Evolutionary conservation across 2,329 filamentous ascomycete species (phyloP).

Genomic region (Colletotrichum australisinense): DNA sequence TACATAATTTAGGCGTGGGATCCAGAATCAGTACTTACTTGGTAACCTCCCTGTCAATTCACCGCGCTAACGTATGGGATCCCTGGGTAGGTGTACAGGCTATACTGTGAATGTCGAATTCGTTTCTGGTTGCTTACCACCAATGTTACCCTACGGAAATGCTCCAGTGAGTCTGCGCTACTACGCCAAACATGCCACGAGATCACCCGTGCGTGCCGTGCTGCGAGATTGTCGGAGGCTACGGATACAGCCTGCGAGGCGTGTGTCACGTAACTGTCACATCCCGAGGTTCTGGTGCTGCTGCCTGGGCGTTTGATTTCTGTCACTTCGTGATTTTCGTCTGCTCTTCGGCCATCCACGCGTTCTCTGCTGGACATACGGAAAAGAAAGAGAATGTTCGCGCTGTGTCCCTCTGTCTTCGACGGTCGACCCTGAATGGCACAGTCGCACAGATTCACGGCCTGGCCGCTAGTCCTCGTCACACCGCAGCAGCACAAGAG

Average conservation of each 20-base stretch:
- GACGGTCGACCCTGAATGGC: background rate
- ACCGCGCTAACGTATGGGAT: too few species aligned
- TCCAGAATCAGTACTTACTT: too few species aligned
- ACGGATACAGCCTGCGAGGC: background rate
- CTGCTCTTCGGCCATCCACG: conserved; percentile 7
- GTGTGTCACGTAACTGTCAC: conserved; percentile 25
- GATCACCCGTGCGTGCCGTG: background rate
- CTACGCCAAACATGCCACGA: conserved; percentile 5
- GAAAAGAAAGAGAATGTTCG: background rate
- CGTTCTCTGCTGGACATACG: background rate
- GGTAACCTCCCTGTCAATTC: too few species aligned
- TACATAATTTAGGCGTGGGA: too few species aligned
- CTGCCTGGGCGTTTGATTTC: conserved; percentile 6
- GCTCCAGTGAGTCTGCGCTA: background rate
- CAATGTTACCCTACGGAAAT: background rate
- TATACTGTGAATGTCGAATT: background rate
- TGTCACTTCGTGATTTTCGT: background rate
- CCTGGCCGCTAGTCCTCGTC: background rate
- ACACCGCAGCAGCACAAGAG: background rate
- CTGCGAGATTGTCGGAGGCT: background rate
- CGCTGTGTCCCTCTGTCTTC: conserved; percentile 7
- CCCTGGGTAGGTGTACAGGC: too few species aligned
- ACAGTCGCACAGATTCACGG: background rate
- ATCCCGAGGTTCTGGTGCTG: conserved; percentile 15
- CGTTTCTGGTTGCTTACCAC: background rate